Evolutionary conservation across 2,329 filamentous ascomycete species (phyloP), one percentile per base, ranked within the genome.

Genomic region (Penicillium freii): DNA sequence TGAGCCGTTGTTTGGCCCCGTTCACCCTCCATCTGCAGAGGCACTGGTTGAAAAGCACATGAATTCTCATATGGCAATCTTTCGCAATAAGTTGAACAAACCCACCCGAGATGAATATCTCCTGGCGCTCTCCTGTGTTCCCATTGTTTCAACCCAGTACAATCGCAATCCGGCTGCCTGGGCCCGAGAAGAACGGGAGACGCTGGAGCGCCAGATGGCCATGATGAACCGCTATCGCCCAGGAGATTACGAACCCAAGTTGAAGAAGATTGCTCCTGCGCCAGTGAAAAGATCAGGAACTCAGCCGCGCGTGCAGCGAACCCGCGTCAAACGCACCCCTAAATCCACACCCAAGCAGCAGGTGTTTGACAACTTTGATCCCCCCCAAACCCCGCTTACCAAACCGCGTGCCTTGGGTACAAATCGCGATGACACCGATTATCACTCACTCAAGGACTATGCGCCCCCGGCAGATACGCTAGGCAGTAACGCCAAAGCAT

Each of bases 351-450:
- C 75, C 11, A 75, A 71, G 52, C 72, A 75, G 48, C 80, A 68
- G 60, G 63, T 59, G 61, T 66, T 69, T 44, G 73, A 76, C 51
- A 68, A 68, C 19, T 76, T 76, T 69, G 71, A 78, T 64, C 53
- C 68, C 54, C 59, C 63, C 56, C 61, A 64, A 21, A 46, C 50
- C 62, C 62, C 73, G 59, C 66, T 62, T 65, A 74, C 63, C 73
- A 85, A 66, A 75, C 78, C 46, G 48, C 77, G 76, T 60, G 67
- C 69, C 44, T 71, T 77, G 58, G 77, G 84, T 21, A 84, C 86
- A 27, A 92, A 87, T 66, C 83, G 90, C 34, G 91, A 94, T 72
- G 91, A 96, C 71, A 91, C 89, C 71, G 88, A 95, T 73, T 96
- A 90, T 74, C 79, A 82, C 45, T 79, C 85, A 4, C 80, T 95